phyloP scores from a whole-genome alignment of 192 early-diverging fungal species.

The Coemansia sp. region DNA sequence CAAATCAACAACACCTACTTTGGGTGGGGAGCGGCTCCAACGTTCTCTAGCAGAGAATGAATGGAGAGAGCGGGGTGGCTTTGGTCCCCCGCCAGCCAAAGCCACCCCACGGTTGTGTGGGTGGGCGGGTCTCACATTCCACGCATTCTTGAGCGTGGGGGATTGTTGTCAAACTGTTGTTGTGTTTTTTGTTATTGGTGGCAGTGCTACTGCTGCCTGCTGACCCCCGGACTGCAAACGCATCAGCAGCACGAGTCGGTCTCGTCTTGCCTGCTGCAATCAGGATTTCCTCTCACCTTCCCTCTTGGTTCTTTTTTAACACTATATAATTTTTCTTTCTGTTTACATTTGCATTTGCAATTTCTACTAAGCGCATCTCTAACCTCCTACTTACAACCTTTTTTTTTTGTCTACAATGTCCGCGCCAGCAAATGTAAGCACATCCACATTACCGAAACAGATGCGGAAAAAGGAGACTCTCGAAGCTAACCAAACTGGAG shows the following conservation, averaged over 20 bases:
- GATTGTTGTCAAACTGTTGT: slow-evolving; percentile 24
- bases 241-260: neutral
- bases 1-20: neutral
- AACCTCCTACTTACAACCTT: neutral
- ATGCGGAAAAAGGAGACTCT: neutral
- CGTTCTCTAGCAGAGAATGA: slow-evolving; percentile 11
- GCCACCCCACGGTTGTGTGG: slow-evolving; percentile 9
- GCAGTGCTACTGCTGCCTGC: slow-evolving; percentile 13
- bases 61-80: slow-evolving; percentile 62
- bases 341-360: slow-evolving; percentile 21
- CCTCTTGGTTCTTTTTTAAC: slow-evolving; percentile 7
- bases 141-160: slow-evolving; percentile 18
- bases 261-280: slow-evolving; percentile 1
- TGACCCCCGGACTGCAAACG: slow-evolving; percentile 5
- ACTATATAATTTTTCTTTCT: slow-evolving; percentile 9
- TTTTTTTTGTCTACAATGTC: slow-evolving; percentile 18
- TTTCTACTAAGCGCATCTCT: slow-evolving; percentile 8
- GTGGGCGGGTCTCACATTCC: slow-evolving; percentile 22
- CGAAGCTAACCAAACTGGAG: neutral
- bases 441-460: neutral
- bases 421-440: slow-evolving; percentile 37
- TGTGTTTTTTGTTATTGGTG: slow-evolving; percentile 17
- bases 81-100: slow-evolving; percentile 37
- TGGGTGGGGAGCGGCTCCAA: neutral
- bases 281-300: neutral